Evolutionary conservation across 2,329 filamentous ascomycete genomes (phyloP).

Genomic region (Xylariaceae sp.): DNA sequence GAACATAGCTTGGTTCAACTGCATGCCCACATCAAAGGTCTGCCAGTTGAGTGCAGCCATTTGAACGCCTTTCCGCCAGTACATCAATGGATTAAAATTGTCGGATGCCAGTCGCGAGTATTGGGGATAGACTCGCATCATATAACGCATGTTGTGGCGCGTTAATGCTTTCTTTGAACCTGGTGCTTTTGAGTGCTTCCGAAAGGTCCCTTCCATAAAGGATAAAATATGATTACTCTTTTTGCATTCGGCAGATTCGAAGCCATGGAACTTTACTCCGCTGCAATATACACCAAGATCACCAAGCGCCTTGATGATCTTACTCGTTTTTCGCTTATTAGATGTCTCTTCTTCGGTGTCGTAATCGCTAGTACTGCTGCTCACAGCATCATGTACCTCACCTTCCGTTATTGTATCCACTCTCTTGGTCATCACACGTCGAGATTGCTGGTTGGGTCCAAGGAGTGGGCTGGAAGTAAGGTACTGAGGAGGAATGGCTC

Average conservation of each 20-base stretch:
- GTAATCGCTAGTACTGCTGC: conserved; percentile 77
- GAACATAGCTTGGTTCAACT: conserved; percentile 98
- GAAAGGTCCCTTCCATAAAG: conserved; percentile 88
- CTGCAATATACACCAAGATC: conserved; percentile 80
- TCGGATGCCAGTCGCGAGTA: conserved; percentile 81
- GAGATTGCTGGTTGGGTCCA: conserved; percentile 57
- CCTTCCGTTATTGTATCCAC: conserved; percentile 65
- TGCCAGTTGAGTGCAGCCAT: conserved; percentile 99
- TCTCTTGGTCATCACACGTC: conserved; percentile 55
- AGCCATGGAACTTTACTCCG: conserved; percentile 82
- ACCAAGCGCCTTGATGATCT: conserved; percentile 83
- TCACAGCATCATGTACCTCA: conserved; percentile 59
- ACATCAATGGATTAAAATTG: conserved; percentile 92
- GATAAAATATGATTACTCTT: conserved; percentile 95
- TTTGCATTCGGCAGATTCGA: conserved; percentile 78
- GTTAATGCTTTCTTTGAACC: conserved; percentile 80
- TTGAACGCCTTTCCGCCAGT: conserved; percentile 94
- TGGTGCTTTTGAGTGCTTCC: conserved; percentile 76
- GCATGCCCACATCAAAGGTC: conserved; percentile 93
- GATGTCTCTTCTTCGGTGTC: conserved; percentile 69
- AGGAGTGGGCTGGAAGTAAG: conserved; percentile 61
- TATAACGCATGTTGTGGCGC: conserved; percentile 86
- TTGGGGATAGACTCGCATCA: conserved; percentile 94
- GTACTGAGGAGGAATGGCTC: conserved; percentile 56
- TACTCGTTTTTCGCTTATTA: conserved; percentile 72